These are phyloP conservation scores for Onygenales sp. DNA, from an alignment of 2,329 filamentous ascomycete species.

Conservation along the genomic window DNA sequence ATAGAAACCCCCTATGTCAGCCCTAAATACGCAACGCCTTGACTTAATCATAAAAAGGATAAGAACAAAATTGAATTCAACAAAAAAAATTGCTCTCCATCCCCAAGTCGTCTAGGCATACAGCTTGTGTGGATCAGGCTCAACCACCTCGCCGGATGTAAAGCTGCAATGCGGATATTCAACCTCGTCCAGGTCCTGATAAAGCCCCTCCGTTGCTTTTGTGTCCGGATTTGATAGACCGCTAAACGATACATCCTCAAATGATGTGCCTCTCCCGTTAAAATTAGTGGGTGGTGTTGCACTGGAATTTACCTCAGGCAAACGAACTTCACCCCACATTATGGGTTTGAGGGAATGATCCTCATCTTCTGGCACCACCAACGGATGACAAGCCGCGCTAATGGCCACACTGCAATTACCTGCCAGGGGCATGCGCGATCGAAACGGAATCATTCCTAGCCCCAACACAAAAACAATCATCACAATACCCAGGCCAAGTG, in stretches of 20 bases:
- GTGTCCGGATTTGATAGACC: too few relatives aligned
- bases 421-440: conserved; percentile 18
- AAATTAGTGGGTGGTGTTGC: not conserved
- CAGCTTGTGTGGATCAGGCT: not conserved
- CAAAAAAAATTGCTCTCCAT: too few relatives aligned
- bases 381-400: conserved; percentile 23
- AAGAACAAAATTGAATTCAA: too few relatives aligned
- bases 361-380: conserved; percentile 11
- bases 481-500: conserved; percentile 8
- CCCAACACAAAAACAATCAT: conserved; percentile 9
- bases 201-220: not conserved
- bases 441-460: conserved; percentile 11
- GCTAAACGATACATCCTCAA: not conserved
- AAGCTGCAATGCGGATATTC: not conserved
- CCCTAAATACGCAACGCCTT: too few relatives aligned
- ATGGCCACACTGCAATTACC: conserved; percentile 24
- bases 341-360: not conserved
- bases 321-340: not conserved
- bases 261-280: not conserved
- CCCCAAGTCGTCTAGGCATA: too few relatives aligned
- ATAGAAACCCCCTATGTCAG: too few relatives aligned
- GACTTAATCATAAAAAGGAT: too few relatives aligned
- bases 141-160: not conserved
- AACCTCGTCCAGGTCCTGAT: not conserved
- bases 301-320: not conserved